These are phyloP conservation scores for Gossypium turneri DNA, from an alignment of 345 rosid species.

Conservation along the genomic window DNA sequence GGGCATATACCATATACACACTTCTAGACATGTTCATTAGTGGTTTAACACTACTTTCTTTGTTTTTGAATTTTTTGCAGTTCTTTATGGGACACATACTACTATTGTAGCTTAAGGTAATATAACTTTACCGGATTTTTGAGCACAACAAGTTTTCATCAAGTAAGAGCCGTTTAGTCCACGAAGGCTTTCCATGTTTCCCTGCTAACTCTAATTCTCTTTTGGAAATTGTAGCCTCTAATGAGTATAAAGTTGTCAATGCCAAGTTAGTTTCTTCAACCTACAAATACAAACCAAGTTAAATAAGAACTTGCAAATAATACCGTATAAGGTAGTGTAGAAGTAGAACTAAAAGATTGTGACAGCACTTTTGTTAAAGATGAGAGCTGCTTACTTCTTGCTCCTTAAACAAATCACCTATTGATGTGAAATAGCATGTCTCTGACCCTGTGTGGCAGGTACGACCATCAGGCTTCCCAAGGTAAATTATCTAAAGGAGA, in stretches of 20 bases:
- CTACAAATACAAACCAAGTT: slow-evolving; percentile 27
- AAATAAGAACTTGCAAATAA: neutral
- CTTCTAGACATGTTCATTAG: neutral
- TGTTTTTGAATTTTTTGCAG: neutral
- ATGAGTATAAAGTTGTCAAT: slow-evolving; percentile 52
- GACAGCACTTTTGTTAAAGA: neutral
- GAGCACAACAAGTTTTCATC: slow-evolving; percentile 55
- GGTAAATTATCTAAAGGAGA: slow-evolving; percentile 71
- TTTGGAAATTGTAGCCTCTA: slow-evolving; percentile 65
- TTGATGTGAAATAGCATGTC: slow-evolving; percentile 76
- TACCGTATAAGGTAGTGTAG: neutral
- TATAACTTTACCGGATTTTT: slow-evolving; percentile 51
- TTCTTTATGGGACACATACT: neutral
- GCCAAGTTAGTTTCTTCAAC: slow-evolving; percentile 48
- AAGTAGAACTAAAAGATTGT: neutral
- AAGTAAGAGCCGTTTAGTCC: slow-evolving; percentile 59
- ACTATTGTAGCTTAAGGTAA: neutral
- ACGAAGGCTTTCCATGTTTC: slow-evolving; percentile 66
- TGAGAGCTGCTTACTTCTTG: slow-evolving; percentile 38
- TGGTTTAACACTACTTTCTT: neutral
- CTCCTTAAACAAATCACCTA: slow-evolving; percentile 38
- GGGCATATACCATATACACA: neutral
- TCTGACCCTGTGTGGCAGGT: slow-evolving; percentile 93
- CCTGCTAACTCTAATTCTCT: slow-evolving; percentile 56
- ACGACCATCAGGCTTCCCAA: slow-evolving; percentile 89